Conservation (phyloP, 306 rosid species). For the Gynostemma pentaphyllum region DNA sequence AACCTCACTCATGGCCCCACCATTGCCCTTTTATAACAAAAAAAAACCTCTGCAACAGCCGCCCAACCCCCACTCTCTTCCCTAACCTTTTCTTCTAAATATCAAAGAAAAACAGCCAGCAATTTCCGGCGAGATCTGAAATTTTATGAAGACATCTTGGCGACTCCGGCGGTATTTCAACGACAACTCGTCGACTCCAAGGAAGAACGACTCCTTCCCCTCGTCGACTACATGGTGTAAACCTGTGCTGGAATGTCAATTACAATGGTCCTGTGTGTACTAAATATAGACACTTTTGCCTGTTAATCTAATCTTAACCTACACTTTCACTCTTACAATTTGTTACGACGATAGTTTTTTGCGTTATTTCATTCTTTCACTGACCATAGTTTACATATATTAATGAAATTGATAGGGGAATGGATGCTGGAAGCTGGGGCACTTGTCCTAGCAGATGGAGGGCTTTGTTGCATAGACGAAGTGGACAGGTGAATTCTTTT, state of each 20-base stretch:
- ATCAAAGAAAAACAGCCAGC: too few species aligned
- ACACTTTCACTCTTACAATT: background rate
- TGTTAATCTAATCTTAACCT: background rate
- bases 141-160: too few species aligned
- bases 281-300: background rate
- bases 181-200: too few species aligned
- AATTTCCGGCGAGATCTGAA: too few species aligned
- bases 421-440: conserved; percentile 99
- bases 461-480: conserved; percentile 95
- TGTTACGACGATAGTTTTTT: background rate
- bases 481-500: conserved; percentile 57
- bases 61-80: too few species aligned
- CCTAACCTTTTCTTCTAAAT: too few species aligned
- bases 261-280: background rate
- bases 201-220: too few species aligned
- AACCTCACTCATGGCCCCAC: too few species aligned
- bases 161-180: too few species aligned
- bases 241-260: background rate
- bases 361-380: background rate
- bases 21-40: too few species aligned
- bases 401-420: conserved; percentile 48
- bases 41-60: too few species aligned
- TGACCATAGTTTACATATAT: background rate
- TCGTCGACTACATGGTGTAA: background rate
- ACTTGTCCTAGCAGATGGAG: conserved; percentile 96